Evolutionary conservation across 208 protist genomes (phyloP).

Genomic region (Leishmania mexicana): DNA sequence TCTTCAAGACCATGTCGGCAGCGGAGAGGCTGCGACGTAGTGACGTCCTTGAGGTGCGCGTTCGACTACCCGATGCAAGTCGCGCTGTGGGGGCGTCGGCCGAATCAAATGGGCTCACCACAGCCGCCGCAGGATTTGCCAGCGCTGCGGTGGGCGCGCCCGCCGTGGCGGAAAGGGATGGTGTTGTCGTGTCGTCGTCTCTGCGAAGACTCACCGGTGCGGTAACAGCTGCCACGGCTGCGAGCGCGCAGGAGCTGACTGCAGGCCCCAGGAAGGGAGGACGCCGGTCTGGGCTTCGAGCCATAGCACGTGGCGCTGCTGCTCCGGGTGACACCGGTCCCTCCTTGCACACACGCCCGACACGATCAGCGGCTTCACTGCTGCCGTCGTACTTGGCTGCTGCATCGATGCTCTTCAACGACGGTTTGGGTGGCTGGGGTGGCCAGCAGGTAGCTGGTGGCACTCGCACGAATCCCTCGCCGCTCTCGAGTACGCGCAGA

Average conservation of each 20-base stretch:
- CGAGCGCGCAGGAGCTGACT: not conserved
- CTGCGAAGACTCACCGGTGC: not conserved
- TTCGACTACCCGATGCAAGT: not conserved
- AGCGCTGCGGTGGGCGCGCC: not conserved
- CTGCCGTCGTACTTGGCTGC: not conserved
- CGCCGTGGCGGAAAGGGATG: not conserved
- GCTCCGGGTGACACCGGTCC: not conserved
- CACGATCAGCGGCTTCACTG: not conserved
- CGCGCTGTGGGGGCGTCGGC: not conserved
- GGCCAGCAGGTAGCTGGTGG: not conserved
- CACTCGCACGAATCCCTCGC: not conserved
- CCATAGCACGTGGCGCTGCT: not conserved
- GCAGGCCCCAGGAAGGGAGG: not conserved
- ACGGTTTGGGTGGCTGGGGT: constrained; percentile 1
- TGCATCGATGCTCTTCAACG: constrained; percentile 11
- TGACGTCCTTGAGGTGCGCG: constrained; percentile 28
- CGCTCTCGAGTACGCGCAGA: not conserved
- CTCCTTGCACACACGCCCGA: not conserved
- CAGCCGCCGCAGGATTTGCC: not conserved
- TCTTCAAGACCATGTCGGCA: constrained; percentile 37
- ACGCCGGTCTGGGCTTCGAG: not conserved
- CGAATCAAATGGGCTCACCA: not conserved
- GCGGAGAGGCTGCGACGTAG: constrained; percentile 21
- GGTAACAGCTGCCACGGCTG: not conserved
- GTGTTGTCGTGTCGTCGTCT: not conserved